Conservation (phyloP, 768 basidiomycete genomes). For the Russula ochroleuca region DNA sequence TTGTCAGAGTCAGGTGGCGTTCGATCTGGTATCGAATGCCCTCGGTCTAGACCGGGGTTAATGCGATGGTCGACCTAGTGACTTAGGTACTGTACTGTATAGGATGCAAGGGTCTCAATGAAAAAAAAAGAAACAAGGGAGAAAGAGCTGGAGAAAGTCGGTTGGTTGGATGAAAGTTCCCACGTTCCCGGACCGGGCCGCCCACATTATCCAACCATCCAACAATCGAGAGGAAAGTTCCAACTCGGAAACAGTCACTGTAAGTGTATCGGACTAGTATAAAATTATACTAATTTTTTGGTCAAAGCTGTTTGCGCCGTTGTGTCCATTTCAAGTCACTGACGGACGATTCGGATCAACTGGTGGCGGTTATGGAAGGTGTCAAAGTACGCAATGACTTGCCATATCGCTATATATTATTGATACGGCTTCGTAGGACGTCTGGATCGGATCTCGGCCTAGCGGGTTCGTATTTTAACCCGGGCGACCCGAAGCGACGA, state of each 20-base stretch:
- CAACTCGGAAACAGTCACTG: no score
- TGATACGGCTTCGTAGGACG: background rate
- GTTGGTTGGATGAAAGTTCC: no score
- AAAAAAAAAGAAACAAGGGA: no score
- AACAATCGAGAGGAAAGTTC: no score
- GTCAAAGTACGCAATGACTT: constrained; percentile 8
- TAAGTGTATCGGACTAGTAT: background rate
- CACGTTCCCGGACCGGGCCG: background rate
- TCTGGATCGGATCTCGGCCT: background rate
- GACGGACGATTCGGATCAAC: background rate
- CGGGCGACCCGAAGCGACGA: background rate
- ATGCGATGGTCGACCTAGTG: no score
- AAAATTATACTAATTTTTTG: background rate
- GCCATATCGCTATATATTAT: background rate
- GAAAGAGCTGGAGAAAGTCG: no score
- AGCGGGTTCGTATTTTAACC: no score
- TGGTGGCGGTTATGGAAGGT: constrained; percentile 2
- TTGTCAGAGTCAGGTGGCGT: background rate
- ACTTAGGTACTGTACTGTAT: no score
- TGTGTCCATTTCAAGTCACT: background rate
- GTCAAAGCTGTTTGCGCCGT: background rate
- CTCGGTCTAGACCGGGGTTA: no score
- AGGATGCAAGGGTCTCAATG: no score
- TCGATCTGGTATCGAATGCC: background rate
- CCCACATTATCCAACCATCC: background rate